phyloP scores from a whole-genome alignment of 371 early-diverging fungal genomes.

The Apophysomyces sp. region DNA sequence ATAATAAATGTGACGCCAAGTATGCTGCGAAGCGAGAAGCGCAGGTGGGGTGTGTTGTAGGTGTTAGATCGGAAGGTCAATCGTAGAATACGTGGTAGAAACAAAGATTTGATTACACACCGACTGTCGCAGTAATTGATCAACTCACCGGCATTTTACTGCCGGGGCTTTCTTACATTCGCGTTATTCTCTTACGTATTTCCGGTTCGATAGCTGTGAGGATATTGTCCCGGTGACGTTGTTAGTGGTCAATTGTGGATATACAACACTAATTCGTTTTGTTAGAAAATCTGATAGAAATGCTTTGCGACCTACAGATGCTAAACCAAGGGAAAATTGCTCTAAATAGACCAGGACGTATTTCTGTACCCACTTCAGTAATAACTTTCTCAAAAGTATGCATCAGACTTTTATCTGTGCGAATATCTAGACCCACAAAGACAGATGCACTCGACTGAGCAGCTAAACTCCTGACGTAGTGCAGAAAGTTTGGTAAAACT shows the following conservation, averaged over 20 bases:
- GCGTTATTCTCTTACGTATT: background rate
- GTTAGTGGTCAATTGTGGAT: background rate
- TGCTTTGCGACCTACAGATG: conserved; percentile 23
- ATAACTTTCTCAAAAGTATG: conserved; percentile 20
- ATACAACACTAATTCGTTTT: background rate
- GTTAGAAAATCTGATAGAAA: too few species aligned
- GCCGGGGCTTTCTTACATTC: background rate
- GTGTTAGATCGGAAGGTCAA: too few species aligned
- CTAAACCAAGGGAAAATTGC: conserved; percentile 26
- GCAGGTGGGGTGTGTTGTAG: too few species aligned
- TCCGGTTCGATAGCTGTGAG: background rate
- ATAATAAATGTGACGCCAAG: too few species aligned
- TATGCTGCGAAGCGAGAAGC: too few species aligned
- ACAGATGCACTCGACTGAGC: conserved; percentile 15
- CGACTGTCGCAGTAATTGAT: too few species aligned
- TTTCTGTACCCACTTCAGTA: conserved; percentile 17
- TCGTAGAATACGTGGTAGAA: too few species aligned
- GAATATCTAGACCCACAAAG: conserved; percentile 21
- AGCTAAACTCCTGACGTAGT: conserved; percentile 2
- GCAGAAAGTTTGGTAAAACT: background rate
- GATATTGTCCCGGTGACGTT: background rate
- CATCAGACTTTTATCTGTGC: conserved; percentile 14
- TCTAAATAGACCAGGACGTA: conserved; percentile 8
- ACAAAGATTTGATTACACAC: too few species aligned
- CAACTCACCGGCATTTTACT: background rate